Conservation (phyloP, 148 eudicot species). For the Cornus suecica region DNA sequence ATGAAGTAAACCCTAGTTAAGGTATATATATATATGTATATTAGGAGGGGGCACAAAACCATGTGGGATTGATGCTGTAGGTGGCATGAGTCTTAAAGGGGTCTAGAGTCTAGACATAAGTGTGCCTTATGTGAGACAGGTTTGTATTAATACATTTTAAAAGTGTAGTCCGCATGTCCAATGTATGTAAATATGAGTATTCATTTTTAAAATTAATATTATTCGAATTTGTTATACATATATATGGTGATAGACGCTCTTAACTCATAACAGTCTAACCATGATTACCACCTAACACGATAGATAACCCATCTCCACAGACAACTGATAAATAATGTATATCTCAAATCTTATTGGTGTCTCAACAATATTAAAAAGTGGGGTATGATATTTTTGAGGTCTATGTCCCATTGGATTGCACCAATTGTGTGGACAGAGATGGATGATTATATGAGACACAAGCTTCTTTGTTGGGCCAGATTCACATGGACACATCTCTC, state of each 20-base stretch:
- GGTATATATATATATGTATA: neutral
- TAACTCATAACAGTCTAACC: too few relatives aligned
- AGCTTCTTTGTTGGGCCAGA: neutral
- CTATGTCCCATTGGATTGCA: slow-evolving; percentile 6
- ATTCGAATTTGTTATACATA: too few relatives aligned
- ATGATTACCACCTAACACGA: too few relatives aligned
- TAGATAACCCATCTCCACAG: too few relatives aligned
- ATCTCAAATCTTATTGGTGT: neutral
- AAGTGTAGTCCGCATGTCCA: too few relatives aligned
- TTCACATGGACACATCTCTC: neutral
- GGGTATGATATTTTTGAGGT: neutral
- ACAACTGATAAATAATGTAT: too few relatives aligned
- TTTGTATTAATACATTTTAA: too few relatives aligned
- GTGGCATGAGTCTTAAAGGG: neutral
- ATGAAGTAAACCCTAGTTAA: slow-evolving; percentile 1
- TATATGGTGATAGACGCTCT: too few relatives aligned
- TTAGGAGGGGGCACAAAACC: neutral
- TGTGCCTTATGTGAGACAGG: neutral
- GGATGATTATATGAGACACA: neutral
- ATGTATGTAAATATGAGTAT: too few relatives aligned
- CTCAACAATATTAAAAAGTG: neutral
- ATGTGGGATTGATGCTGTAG: neutral
- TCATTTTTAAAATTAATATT: too few relatives aligned
- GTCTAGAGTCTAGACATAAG: neutral
- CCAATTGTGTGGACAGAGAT: slow-evolving; percentile 7